These are phyloP conservation scores for Diaporthe sp. DNA, from an alignment of 2,329 filamentous ascomycete species.

Conservation along the genomic window DNA sequence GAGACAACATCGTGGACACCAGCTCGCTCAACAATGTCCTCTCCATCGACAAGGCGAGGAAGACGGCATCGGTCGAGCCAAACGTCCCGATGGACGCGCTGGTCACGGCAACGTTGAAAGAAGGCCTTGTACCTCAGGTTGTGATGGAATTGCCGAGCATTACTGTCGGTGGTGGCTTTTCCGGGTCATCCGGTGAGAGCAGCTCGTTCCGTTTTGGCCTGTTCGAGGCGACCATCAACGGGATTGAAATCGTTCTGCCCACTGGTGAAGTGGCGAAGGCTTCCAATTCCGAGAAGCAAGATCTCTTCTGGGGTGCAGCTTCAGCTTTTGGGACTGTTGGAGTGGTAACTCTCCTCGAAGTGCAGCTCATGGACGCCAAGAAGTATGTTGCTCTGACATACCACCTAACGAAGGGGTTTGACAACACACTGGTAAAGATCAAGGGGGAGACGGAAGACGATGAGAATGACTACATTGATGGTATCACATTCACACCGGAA, in stretches of 20 bases:
- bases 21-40: conserved; percentile 74
- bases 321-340: conserved; percentile 72
- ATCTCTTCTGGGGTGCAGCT: conserved; percentile 71
- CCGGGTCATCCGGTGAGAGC: conserved; percentile 76
- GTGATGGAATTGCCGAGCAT: conserved; percentile 81
- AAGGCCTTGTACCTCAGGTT: conserved; percentile 71
- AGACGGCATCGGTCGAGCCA: conserved; percentile 73
- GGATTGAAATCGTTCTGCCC: conserved; percentile 73
- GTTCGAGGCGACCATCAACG: conserved; percentile 73
- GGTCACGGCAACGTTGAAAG: conserved; percentile 66
- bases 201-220: conserved; percentile 75
- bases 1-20: conserved; percentile 74
- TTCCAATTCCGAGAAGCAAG: conserved; percentile 58
- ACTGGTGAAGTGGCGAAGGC: conserved; percentile 67
- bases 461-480: conserved; percentile 75
- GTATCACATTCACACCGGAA: conserved; percentile 70
- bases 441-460: conserved; percentile 48
- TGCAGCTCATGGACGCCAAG: conserved; percentile 66
- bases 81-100: conserved; percentile 78
- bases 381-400: conserved; percentile 70
- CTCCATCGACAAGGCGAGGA: conserved; percentile 63
- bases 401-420: conserved; percentile 55
- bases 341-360: conserved; percentile 69
- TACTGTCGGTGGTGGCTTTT: conserved; percentile 75
- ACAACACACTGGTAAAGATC: conserved; percentile 58